These are phyloP conservation scores for Malus asiatica DNA, from an alignment of 306 rosid species.

Conservation along the genomic window DNA sequence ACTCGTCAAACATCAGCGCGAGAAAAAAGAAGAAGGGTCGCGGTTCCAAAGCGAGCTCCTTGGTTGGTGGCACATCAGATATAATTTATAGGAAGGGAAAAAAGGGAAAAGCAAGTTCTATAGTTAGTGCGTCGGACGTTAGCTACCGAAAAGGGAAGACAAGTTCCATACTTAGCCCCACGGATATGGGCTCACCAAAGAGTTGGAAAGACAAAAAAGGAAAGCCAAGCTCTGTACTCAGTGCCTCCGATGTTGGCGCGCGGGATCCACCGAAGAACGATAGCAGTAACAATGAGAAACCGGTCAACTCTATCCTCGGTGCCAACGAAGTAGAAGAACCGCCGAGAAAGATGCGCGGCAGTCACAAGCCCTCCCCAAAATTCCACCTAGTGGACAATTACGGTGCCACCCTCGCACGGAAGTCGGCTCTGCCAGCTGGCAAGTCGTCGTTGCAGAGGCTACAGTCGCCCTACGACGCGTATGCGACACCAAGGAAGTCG, in stretches of 20 bases:
- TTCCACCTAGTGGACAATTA: not conserved
- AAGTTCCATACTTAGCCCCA: not conserved
- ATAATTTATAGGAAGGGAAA: slow-evolving; percentile 7
- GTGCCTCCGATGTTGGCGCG: slow-evolving; percentile 7
- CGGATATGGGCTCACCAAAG: slow-evolving; percentile 12
- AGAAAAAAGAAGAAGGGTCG: slow-evolving; percentile 17
- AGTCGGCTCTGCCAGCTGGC: slow-evolving; percentile 17
- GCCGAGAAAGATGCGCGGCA: not conserved
- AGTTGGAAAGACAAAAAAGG: not conserved
- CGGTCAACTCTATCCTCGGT: not conserved
- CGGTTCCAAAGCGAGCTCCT: slow-evolving; percentile 27
- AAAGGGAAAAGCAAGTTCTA: slow-evolving; percentile 5
- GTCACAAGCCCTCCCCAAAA: slow-evolving; percentile 2
- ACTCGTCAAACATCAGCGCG: slow-evolving; percentile 23
- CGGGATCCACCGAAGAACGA: not conserved
- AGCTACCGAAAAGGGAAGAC: slow-evolving; percentile 10
- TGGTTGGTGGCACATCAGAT: slow-evolving; percentile 28
- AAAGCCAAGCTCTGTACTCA: not conserved
- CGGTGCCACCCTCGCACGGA: not conserved
- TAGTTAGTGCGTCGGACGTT: slow-evolving; percentile 21
- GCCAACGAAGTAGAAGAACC: not conserved
- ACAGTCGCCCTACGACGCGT: slow-evolving; percentile 24
- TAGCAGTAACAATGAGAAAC: not conserved
- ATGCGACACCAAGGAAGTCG: slow-evolving; percentile 52
- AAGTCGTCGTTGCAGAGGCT: slow-evolving; percentile 16